These are phyloP conservation scores for Atkinsonella hypoxylon DNA, from an alignment of 2,329 filamentous ascomycete genomes.

Conservation along the genomic window DNA sequence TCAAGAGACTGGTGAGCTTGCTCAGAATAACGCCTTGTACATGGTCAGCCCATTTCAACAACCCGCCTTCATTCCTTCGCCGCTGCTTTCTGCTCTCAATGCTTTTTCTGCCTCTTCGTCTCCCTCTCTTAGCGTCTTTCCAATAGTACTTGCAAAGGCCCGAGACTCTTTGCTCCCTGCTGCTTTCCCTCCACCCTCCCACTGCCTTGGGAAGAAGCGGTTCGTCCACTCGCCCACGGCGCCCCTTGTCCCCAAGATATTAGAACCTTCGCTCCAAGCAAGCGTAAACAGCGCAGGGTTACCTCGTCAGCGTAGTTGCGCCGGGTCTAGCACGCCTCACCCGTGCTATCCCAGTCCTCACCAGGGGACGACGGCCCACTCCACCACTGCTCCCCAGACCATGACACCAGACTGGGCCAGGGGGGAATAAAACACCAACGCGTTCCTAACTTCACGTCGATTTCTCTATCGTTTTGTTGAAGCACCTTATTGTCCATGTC, in stretches of 20 bases:
- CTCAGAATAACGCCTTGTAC: slow-evolving; percentile 9
- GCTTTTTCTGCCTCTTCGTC: slow-evolving; percentile 3
- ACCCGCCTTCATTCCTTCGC: slow-evolving; percentile 24
- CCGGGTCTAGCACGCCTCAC: slow-evolving; percentile 36
- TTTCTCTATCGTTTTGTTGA: slow-evolving; percentile 22
- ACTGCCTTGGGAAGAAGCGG: not conserved
- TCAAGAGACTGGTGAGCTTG: not conserved
- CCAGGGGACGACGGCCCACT: slow-evolving; percentile 18
- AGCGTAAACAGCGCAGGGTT: slow-evolving; percentile 17
- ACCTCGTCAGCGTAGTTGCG: slow-evolving; percentile 27
- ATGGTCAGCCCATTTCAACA: slow-evolving; percentile 20
- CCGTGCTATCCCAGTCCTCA: slow-evolving; percentile 36
- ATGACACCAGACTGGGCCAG: slow-evolving; percentile 28
- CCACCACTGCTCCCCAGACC: slow-evolving; percentile 29
- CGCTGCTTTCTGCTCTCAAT: slow-evolving; percentile 18
- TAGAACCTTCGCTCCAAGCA: slow-evolving; percentile 14
- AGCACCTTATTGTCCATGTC: slow-evolving; percentile 25
- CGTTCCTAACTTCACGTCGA: slow-evolving; percentile 29
- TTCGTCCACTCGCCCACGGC: no score
- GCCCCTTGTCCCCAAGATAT: not conserved
- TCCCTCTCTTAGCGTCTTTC: not conserved
- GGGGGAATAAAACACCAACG: slow-evolving; percentile 39
- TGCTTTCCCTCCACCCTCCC: not conserved
- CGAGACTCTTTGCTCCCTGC: no score
- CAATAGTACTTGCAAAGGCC: not conserved